A percentile compares a stretch with the other conserved stretches of the same genome.
Evolutionary conservation across 2,329 filamentous ascomycete species (phyloP).

Genomic region (Fusarium poae): DNA sequence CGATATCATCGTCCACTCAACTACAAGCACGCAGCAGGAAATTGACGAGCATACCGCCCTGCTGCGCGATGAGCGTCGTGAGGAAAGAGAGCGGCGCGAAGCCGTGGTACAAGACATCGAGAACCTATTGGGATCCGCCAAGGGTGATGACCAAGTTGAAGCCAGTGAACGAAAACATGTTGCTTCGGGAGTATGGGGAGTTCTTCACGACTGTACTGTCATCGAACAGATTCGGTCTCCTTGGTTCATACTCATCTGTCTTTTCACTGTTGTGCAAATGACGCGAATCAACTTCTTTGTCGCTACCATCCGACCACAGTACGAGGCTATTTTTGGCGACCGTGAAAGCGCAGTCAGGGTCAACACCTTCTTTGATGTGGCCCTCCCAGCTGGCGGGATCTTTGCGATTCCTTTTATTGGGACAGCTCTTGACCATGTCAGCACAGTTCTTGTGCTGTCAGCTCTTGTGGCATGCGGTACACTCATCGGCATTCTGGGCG

Average conservation of each 20-base stretch:
- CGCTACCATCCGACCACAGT: conserved; percentile 86
- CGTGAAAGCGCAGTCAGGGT: conserved; percentile 72
- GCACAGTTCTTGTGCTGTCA: conserved; percentile 77
- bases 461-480: conserved; percentile 79
- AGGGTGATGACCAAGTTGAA: conserved; percentile 72
- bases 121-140: conserved; percentile 74
- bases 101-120: conserved; percentile 78
- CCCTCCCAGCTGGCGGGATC: conserved; percentile 85
- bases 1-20: conserved; percentile 49
- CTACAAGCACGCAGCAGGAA: conserved; percentile 49
- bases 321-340: conserved; percentile 78
- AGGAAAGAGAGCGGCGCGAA: conserved; percentile 71
- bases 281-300: conserved; percentile 93
- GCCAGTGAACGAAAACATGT: conserved; percentile 78
- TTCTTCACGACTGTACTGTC: conserved; percentile 80
- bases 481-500: conserved; percentile 79
- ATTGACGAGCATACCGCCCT: conserved; percentile 69
- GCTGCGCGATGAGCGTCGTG: conserved; percentile 67
- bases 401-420: conserved; percentile 91
- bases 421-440: conserved; percentile 79
- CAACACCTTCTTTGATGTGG: conserved; percentile 85
- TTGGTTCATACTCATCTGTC: conserved; percentile 87
- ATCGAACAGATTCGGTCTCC: conserved; percentile 79
- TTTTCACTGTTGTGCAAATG: conserved; percentile 84
- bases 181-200: conserved; percentile 85